Percentiles rank a stretch among this genome's conserved stretches.
phyloP scores from a whole-genome alignment of 2,329 filamentous ascomycete species.

The Dothistroma pini region DNA sequence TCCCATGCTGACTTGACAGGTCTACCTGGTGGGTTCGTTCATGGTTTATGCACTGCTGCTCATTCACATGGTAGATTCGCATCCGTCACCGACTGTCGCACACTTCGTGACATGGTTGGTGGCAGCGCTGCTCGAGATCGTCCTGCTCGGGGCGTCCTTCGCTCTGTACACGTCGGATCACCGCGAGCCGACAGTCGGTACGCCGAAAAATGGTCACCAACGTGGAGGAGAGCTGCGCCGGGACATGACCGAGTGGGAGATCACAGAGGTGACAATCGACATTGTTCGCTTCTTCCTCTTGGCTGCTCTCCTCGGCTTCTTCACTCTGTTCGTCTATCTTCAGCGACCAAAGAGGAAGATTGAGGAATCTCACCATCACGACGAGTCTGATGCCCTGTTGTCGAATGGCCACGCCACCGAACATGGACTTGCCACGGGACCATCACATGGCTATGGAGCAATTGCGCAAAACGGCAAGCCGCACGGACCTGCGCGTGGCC shows the following conservation, averaged over 20 bases:
- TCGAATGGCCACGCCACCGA: constrained; percentile 42
- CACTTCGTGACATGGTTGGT: constrained; percentile 78
- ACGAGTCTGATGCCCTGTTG: constrained; percentile 64
- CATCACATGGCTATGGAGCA: constrained; percentile 35
- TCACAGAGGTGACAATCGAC: constrained; percentile 63
- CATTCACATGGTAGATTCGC: constrained; percentile 80
- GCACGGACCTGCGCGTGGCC: constrained; percentile 39
- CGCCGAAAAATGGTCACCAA: constrained; percentile 29
- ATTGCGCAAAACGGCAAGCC: constrained; percentile 39
- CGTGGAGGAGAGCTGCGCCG: constrained; percentile 33
- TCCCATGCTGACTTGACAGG: constrained; percentile 49
- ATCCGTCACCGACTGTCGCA: constrained; percentile 72
- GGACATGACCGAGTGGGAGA: constrained; percentile 57
- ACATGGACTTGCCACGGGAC: constrained; percentile 40
- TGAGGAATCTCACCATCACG: constrained; percentile 37
- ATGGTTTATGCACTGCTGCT: constrained; percentile 85
- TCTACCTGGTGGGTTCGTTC: constrained; percentile 78
- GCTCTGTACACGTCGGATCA: constrained; percentile 66
- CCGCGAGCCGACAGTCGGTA: constrained; percentile 56
- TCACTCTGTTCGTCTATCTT: constrained; percentile 52
- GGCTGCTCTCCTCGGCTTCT: constrained; percentile 56
- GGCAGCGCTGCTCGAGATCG: constrained; percentile 67
- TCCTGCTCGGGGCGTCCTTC: constrained; percentile 66
- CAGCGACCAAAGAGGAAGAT: constrained; percentile 38
- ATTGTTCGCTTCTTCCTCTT: constrained; percentile 66